Base-by-base conservation (phyloP, 2,329 filamentous ascomycete species). In the Thelonectria discophora region DNA sequence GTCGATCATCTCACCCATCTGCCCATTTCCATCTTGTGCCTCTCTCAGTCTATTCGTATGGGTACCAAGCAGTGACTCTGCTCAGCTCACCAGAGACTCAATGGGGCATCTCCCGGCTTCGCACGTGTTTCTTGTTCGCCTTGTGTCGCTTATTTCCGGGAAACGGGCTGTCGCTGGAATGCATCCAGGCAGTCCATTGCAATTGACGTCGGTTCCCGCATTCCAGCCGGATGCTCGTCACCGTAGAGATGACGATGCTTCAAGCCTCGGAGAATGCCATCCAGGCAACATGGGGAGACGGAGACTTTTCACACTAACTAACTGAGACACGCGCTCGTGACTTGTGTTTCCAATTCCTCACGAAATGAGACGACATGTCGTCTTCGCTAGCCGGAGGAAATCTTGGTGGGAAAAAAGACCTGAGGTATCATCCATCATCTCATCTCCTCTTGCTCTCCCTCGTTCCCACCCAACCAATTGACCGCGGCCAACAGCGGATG, bases 31-130 rank as follows among this genome's bases (percentile, higher is more conserved):
- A 17, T 58, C 42, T 66, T 64, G 51, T 66, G 60, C 30, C 64
- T 68, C 61, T 60, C n/a, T n/a, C n/a, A n/a, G n/a, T n/a, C n/a
- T n/a, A n/a, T n/a, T n/a, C n/a, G n/a, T n/a, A n/a, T n/a, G n/a
- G n/a, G n/a, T n/a, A n/a, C n/a, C n/a, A n/a, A n/a, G n/a, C n/a
- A n/a, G n/a, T n/a, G n/a, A n/a, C n/a, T n/a, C n/a, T n/a, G n/a
- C n/a, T n/a, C n/a, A n/a, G n/a, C n/a, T n/a, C n/a, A n/a, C n/a
- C n/a, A 85, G 73, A 37, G 81, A 77, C 51, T 79, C 78, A n/a
- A 85, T 73, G 2, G 77, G 75, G 63, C 83, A 85, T 42, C 81
- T 76, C 46, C 80, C 76, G 17, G 78, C 77, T n/a, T 65, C 86
- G 80, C 20, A 86, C 77, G 66, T 85, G 81, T 77, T 11, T 11